These are phyloP conservation scores for Penicillium paxilli DNA, from an alignment of 495 filamentous ascomycete genomes.

Conservation along the genomic window DNA sequence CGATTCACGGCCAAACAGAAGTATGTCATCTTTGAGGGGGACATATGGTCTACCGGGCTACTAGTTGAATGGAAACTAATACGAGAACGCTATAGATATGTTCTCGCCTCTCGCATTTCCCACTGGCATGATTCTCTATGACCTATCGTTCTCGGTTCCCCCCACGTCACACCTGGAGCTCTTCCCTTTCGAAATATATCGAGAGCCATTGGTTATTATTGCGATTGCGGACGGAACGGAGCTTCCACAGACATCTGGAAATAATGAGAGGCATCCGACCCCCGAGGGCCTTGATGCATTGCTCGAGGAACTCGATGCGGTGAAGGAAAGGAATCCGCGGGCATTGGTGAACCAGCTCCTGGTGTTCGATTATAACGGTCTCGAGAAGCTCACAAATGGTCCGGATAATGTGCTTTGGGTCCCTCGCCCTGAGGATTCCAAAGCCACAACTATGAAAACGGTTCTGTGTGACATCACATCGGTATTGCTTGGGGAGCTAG, in stretches of 20 bases:
- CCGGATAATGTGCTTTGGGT: conserved; percentile 63
- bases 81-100: conserved; percentile 63
- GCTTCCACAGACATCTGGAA: conserved; percentile 41
- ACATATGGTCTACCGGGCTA: background rate
- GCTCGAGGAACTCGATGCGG: conserved; percentile 59
- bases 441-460: conserved; percentile 89
- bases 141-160: conserved; percentile 77
- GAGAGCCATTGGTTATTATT: conserved; percentile 77
- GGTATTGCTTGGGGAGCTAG: conserved; percentile 81
- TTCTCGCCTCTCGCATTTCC: conserved; percentile 94
- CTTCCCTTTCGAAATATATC: conserved; percentile 81
- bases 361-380: conserved; percentile 67
- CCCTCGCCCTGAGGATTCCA: conserved; percentile 67
- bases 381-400: conserved; percentile 41
- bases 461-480: conserved; percentile 91
- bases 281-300: conserved; percentile 59
- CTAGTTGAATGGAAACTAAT: conserved; percentile 26
- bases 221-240: conserved; percentile 74
- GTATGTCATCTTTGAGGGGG: conserved; percentile 52
- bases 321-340: conserved; percentile 65
- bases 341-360: conserved; percentile 76
- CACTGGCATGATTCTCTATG: conserved; percentile 84
- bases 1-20: conserved; percentile 82
- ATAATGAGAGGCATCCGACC: conserved; percentile 25
- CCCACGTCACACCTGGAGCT: conserved; percentile 74